Evolutionary conservation across 768 basidiomycete species (phyloP), one percentile per base, ranked within the genome.

Genomic region (Punctularia strigosozonata): DNA sequence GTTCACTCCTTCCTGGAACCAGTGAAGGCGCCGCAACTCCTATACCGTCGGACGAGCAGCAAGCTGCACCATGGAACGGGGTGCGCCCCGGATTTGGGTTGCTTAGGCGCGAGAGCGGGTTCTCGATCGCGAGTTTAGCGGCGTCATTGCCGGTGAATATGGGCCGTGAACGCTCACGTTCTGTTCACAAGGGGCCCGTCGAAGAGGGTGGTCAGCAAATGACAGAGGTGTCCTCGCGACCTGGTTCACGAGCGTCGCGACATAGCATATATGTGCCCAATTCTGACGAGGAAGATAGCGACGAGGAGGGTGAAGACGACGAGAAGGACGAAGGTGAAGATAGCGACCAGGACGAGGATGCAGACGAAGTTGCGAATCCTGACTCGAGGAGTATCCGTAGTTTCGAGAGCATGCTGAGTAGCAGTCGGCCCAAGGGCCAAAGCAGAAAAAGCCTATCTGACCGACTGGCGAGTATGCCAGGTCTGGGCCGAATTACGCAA

Each of bases 341-440:
- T 5, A 61, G 56, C 4, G 67, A 65, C 15, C 65, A 62, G 4
- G 64, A 58, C 4, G 66, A 53, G 18, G 55, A 61, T 4, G 53
- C 60, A 10, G 60, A 55, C 18, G 64, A 51, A 32, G 52, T 63
- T 42, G 47, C 59, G 36, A 54, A 47, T 33, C 59, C 66, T 41
- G 87, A 88, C 55, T 49, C 75, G 31, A 66, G 80, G 59, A 89
- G 87, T 48, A 83, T 91, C 38, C 63, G 75, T 46, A 91, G 88
- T 54, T 90, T 92, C 50, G 81, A 80, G 63, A 89, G 74, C 46
- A 89, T 88, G 87, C 63, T 88, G 68, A 77, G 67, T 51, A 41
- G 39, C 47, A 63, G 65, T 25, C 60, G 65, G 44, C 60, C 55
- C 42, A 47, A 53, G 42, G 32, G 41, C 32, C 24, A 43, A 10